These are phyloP conservation scores for Acer negundo DNA, from an alignment of 345 rosid genomes.

Conservation along the genomic window DNA sequence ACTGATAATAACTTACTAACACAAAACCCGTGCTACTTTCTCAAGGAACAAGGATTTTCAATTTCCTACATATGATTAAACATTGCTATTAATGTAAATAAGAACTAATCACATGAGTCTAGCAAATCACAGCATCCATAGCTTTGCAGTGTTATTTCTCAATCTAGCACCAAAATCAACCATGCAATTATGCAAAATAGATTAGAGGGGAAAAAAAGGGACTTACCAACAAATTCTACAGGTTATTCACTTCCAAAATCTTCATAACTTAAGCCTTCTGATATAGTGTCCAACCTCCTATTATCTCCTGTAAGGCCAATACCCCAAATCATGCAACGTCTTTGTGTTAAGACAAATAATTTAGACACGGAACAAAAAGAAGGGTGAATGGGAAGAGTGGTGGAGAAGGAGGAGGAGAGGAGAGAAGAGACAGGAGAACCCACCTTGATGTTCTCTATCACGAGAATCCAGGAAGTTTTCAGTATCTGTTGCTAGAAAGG, in stretches of 20 bases:
- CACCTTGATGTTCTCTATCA: slow-evolving; percentile 70
- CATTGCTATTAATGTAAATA: neutral
- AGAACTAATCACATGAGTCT: neutral
- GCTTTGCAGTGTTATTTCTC: neutral
- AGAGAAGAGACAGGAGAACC: slow-evolving; percentile 2
- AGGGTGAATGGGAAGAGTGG: neutral
- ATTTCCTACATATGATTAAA: neutral
- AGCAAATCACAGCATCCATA: neutral
- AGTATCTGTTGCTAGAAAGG: slow-evolving; percentile 59
- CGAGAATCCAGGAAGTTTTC: slow-evolving; percentile 60
- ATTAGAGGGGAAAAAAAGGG: neutral
- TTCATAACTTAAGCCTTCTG: slow-evolving; percentile 87
- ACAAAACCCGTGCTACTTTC: neutral
- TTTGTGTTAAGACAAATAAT: neutral
- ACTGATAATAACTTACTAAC: neutral
- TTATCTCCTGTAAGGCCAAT: slow-evolving; percentile 57
- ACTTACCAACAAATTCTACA: slow-evolving; percentile 22
- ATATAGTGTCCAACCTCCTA: slow-evolving; percentile 80
- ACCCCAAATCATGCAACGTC: slow-evolving; percentile 21
- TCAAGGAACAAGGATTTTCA: neutral
- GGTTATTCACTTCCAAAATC: slow-evolving; percentile 69
- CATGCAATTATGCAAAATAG: neutral
- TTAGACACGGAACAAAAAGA: neutral
- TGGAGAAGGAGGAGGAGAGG: neutral
- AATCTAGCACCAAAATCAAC: slow-evolving; percentile 3